Base-by-base conservation (phyloP, 1,284 basidiomycete species). In the Melampsora larici-populina region DNA sequence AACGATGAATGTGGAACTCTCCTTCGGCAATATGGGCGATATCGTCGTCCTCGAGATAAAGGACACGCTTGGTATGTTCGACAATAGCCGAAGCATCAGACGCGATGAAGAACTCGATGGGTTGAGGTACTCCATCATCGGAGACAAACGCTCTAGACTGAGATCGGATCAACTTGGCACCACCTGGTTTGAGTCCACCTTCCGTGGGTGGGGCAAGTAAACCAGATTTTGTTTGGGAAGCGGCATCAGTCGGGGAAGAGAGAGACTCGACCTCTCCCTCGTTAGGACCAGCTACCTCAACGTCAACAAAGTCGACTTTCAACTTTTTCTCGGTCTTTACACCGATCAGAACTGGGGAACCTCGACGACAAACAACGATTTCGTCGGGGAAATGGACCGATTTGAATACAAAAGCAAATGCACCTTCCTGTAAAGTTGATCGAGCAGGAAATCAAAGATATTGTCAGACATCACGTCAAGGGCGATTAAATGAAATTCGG, bases 361-460 rank as follows among this genome's bases (percentile, higher is more conserved):
- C 97, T 82, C 97, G 93, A 82, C 95, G 93, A 79, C 95, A 93
- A 78, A 93, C 92, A 80, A 99, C 94, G 80, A 97, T 89, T 86
- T 99, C 93, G 82, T 96, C 93, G 70, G 97, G 97, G 88, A 90
- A 99, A 87, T 99, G 94, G 51, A 86, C 86, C 21, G 95, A 97
- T 87, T 97, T 99, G 92, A 99, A 98, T 82, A 98, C 95, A 85
- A 99, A 97, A n/a, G 97, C 97, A 83, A 99, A 99, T 11, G 97
- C 98, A 71, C 97, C 97, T 86, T 99, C 94, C 75, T 70, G 55
- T 18, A 21, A 24, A 31, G 21, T 43, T 40, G 29, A 63, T n/a
- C 36, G 26, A 40, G 29, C 24, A 21, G 26, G n/a, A 21, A 40
- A 31, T 15, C 13, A 33, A 48, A 24, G 31, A 40, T 18, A 31